phyloP scores from a whole-genome alignment of 176 grass and related monocot species.

The Leersia perrieri region DNA sequence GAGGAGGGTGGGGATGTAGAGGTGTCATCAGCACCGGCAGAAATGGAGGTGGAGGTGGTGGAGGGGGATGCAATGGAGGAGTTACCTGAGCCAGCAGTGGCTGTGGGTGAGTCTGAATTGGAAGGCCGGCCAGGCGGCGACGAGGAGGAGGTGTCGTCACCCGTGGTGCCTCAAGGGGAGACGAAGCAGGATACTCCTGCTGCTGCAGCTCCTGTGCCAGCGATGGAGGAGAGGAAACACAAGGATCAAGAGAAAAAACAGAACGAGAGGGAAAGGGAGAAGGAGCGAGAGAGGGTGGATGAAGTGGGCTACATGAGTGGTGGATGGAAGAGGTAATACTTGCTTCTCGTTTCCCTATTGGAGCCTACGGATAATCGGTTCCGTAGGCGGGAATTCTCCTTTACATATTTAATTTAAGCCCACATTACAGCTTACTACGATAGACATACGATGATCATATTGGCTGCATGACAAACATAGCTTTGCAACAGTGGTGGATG shows the following conservation, averaged over 20 bases:
- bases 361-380: not conserved
- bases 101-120: not conserved
- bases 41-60: constrained; percentile 28
- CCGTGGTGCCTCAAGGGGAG: not conserved
- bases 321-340: constrained; percentile 86
- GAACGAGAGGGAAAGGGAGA: constrained; percentile 28
- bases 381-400: not conserved
- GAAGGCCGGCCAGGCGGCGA: not conserved
- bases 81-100: constrained; percentile 13
- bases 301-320: constrained; percentile 82
- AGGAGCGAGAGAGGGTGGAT: constrained; percentile 47
- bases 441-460: not conserved
- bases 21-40: constrained; percentile 19
- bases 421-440: not conserved
- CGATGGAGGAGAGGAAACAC: constrained; percentile 18
- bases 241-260: constrained; percentile 26
- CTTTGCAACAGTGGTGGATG: not conserved
- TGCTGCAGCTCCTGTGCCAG: not conserved
- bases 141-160: constrained; percentile 25
- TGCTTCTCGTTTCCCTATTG: not conserved
- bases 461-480: not conserved
- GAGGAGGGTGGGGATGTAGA: not conserved
- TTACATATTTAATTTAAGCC: constrained; percentile 18
- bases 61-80: constrained; percentile 16
- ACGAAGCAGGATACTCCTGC: constrained; percentile 4